A percentile compares a stretch with the other conserved stretches of the same genome.
phyloP scores from a whole-genome alignment of 345 rosid species.

The Hibiscus tridactylites region DNA sequence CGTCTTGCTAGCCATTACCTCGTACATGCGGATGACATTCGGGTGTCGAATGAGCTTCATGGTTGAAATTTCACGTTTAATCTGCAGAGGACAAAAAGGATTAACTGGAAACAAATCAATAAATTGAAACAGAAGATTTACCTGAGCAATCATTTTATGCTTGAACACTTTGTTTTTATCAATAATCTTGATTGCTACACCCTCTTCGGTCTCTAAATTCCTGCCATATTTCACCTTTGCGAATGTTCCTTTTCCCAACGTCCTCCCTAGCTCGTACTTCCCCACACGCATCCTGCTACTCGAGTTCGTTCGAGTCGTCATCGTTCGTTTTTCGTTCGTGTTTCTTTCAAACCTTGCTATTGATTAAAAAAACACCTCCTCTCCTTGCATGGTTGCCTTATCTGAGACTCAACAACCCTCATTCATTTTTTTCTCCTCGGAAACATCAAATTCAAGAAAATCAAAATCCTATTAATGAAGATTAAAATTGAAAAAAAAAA shows the following conservation, averaged over 20 bases:
- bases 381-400: slow-evolving; percentile 99
- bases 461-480: neutral
- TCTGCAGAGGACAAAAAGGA: slow-evolving; percentile 23
- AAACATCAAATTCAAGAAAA: neutral
- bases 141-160: slow-evolving; percentile 93
- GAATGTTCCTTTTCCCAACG: slow-evolving; percentile 89
- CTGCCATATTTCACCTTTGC: slow-evolving; percentile 96
- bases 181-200: slow-evolving; percentile 83
- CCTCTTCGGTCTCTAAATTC: slow-evolving; percentile 58
- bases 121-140: slow-evolving; percentile 8
- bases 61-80: slow-evolving; percentile 90
- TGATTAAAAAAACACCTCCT: slow-evolving; percentile 58
- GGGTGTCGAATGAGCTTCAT: slow-evolving; percentile 93
- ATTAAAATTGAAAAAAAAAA: neutral
- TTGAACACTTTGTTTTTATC: slow-evolving; percentile 85
- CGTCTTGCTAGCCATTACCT: slow-evolving; percentile 99
- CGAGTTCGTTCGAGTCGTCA: slow-evolving; percentile 39
- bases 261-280: slow-evolving; percentile 86
- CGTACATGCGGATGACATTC: slow-evolving; percentile 88
- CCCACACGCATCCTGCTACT: slow-evolving; percentile 79
- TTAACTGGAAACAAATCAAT: no score
- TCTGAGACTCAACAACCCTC: slow-evolving; percentile 78
- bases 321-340: neutral
- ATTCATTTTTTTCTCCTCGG: slow-evolving; percentile 14
- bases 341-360: neutral